These are phyloP conservation scores for Penicillium sclerotigenum DNA, from an alignment of 2,329 filamentous ascomycete genomes.

Conservation along the genomic window DNA sequence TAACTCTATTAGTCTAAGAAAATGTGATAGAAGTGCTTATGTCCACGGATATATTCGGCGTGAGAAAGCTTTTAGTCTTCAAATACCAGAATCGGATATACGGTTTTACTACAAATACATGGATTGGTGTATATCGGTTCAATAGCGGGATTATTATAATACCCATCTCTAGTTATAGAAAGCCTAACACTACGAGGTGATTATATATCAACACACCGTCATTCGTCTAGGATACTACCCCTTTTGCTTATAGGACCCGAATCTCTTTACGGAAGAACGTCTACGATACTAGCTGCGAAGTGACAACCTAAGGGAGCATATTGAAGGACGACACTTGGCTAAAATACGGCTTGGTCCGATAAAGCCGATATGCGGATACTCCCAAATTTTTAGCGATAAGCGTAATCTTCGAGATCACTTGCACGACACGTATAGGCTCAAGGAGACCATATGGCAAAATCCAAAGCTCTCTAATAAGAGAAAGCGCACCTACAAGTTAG, in stretches of 20 bases:
- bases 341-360: background rate
- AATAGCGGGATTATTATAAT: conserved; percentile 1
- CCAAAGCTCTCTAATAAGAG: background rate
- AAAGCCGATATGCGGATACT: background rate
- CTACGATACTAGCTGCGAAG: conserved; percentile 3
- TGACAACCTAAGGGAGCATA: conserved; percentile 1
- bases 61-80: conserved; percentile 2
- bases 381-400: background rate
- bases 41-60: conserved; percentile 6
- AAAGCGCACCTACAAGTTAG: background rate
- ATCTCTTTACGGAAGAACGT: background rate
- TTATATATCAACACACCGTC: conserved; percentile 7
- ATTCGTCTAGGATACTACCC: conserved; percentile 3
- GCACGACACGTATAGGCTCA: background rate
- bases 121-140: background rate
- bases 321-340: conserved; percentile 1
- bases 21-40: conserved; percentile 8
- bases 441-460: background rate
- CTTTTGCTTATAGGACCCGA: conserved; percentile 1
- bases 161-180: conserved; percentile 7
- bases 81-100: background rate
- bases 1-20: conserved; percentile 2
- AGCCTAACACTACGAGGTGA: conserved; percentile 8
- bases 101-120: conserved; percentile 13
- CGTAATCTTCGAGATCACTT: conserved; percentile 3